Base-by-base conservation (phyloP, 2,329 filamentous ascomycete species). In the Fusarium sp. region DNA sequence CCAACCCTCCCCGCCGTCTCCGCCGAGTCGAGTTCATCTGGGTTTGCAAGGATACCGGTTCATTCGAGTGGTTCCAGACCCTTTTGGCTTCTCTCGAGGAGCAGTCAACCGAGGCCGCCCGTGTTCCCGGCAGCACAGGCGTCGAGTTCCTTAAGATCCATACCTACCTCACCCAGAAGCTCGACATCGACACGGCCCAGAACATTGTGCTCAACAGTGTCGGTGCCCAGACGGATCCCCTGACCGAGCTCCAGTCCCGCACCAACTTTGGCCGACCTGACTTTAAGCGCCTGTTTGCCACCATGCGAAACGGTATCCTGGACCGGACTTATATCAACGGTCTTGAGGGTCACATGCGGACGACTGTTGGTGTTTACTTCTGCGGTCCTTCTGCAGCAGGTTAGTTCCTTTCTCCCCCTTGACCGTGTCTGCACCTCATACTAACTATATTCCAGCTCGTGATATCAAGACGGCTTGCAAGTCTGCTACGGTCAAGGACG, bases 61-160 rank as follows among this genome's bases (percentile, higher is more conserved):
- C 94, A 0, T 99, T 99, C 76, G 96, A 98, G 82, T 99, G 96
- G 96, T 98, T 99, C 85, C 96, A 99, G 79, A 93, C 92, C 1
- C 89, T 99, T 1, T 87, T 99, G 14, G 92, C 92, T 0, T 96
- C 93, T 0, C 90, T 99, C 20, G 96, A 99, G 81, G 86, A 90
- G 34, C 96, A 99, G 78, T 94, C 91, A 54, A 85, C 88, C 64
- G 87, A 90, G 74, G 89, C 89, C 4, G 89, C 90, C 42, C 87
- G 86, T 57, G 84, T 90, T 44, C 87, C 89, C 31, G 90, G 89
- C 61, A 88, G 88, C 71, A 88, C 89, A 49, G 88, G 88, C 25
- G 83, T 87, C 53, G 93, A 98, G 76, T 99, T 99, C 86, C 84
- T 99, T 75, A 93, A 94, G 79, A 99, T 99, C 72, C 96, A 99